phyloP scores from a whole-genome alignment of 352 stramenopile genomes.

The Globisporangium paroecandrum region DNA sequence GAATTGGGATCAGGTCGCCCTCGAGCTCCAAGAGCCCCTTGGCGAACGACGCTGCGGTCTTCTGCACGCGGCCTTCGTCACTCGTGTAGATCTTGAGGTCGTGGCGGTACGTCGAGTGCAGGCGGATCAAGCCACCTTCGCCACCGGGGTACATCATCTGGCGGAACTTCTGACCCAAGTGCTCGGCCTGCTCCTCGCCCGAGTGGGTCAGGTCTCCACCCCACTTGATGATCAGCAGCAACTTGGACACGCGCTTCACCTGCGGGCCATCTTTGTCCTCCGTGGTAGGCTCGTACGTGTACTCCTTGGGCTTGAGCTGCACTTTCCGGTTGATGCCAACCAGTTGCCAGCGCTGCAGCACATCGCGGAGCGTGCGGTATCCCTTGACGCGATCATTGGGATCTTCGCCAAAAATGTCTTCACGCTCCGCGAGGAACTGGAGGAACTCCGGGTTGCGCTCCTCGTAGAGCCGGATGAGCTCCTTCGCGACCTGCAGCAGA shows the following conservation, averaged over 20 bases:
- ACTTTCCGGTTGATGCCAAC: conserved; percentile 98
- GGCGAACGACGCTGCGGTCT: conserved; percentile 98
- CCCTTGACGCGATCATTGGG: conserved; percentile 75
- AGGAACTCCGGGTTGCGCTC: conserved; percentile 53
- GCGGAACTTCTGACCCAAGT: conserved; percentile 89
- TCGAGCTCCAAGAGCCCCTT: conserved; percentile 99
- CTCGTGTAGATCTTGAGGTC: conserved; percentile 99
- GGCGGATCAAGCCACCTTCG: conserved; percentile 94
- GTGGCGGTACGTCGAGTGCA: conserved; percentile 99
- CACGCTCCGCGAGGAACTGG: conserved; percentile 61
- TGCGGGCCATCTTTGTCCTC: conserved; percentile 9
- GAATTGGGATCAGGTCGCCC: conserved; percentile 98
- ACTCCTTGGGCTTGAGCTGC: conserved; percentile 88
- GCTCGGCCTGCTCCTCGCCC: conserved; percentile 94
- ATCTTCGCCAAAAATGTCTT: conserved; percentile 56
- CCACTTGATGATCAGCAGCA: conserved; percentile 99
- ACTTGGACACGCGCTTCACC: conserved; percentile 66
- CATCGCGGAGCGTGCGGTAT: conserved; percentile 89
- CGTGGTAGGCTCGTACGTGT: conserved; percentile 20
- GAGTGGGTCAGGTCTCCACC: conserved; percentile 98
- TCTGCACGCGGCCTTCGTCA: conserved; percentile 99
- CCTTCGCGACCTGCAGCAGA: conserved; percentile 72
- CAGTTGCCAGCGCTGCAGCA: conserved; percentile 96
- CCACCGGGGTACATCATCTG: conserved; percentile 89
- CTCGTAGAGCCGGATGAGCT: conserved; percentile 70